These are phyloP conservation scores for Sarocladium kiliense DNA, from an alignment of 2,329 filamentous ascomycete species.

Conservation along the genomic window DNA sequence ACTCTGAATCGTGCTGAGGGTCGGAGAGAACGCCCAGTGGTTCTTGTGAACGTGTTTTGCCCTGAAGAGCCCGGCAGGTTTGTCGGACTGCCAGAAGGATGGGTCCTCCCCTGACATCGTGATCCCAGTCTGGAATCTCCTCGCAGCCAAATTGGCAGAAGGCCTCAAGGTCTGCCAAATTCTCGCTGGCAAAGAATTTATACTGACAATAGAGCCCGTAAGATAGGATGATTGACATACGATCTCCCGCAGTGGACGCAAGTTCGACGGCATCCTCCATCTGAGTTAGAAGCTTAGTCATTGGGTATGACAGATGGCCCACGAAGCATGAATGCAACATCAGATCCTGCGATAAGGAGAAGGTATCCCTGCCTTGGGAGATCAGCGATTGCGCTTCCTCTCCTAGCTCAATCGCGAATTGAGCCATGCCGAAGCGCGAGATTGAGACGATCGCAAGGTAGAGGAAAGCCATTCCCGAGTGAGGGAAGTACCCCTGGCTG, in stretches of 20 bases:
- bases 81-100: conserved; percentile 64
- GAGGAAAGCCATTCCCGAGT: conserved; percentile 64
- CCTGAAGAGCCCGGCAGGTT: conserved; percentile 64
- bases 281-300: conserved; percentile 51
- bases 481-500: conserved; percentile 58
- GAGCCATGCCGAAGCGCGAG: conserved; percentile 64
- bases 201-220: conserved; percentile 63
- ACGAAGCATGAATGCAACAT: conserved; percentile 67
- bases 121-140: conserved; percentile 67
- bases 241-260: conserved; percentile 62
- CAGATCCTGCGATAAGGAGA: conserved; percentile 62
- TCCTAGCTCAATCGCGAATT: conserved; percentile 62
- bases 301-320: conserved; percentile 62
- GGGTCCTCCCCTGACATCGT: conserved; percentile 66
- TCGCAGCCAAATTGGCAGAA: conserved; percentile 69
- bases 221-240: conserved; percentile 66
- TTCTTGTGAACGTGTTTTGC: conserved; percentile 56
- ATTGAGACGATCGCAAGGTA: conserved; percentile 64
- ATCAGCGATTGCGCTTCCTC: conserved; percentile 59
- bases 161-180: conserved; percentile 62
- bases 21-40: conserved; percentile 60
- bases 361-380: conserved; percentile 56
- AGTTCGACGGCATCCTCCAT: conserved; percentile 64
- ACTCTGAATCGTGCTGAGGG: conserved; percentile 53
- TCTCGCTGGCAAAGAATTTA: conserved; percentile 65